phyloP scores from a whole-genome alignment of 805 yeast species.

The Priceomyces carsonii region DNA sequence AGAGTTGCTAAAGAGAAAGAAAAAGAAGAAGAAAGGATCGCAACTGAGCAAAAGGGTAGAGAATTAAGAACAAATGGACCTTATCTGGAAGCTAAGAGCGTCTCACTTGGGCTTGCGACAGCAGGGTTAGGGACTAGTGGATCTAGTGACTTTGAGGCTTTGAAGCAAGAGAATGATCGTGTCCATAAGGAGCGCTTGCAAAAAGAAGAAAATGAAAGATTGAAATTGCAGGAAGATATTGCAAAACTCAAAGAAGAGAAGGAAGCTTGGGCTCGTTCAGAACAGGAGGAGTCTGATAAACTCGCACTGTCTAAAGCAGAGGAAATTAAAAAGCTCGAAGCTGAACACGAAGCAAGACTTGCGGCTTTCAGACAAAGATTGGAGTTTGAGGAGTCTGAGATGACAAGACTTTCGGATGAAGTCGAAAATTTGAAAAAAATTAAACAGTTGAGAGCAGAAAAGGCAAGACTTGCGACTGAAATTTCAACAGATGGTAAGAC shows the following conservation, averaged over 20 bases:
- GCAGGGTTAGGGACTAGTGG: slow-evolving; percentile 11
- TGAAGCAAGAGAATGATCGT: slow-evolving; percentile 26
- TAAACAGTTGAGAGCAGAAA: slow-evolving; percentile 40
- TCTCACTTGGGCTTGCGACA: slow-evolving; percentile 1
- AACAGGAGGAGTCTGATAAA: slow-evolving; percentile 27
- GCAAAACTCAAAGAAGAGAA: slow-evolving; percentile 29
- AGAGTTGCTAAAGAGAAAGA: slow-evolving; percentile 12
- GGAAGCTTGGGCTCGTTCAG: slow-evolving; percentile 20
- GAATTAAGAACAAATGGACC: slow-evolving; percentile 11
- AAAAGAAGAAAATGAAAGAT: slow-evolving; percentile 26
- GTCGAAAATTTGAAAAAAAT: slow-evolving; percentile 40
- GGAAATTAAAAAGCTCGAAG: slow-evolving; percentile 34
- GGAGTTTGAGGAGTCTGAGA: slow-evolving; percentile 40
- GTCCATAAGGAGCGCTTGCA: slow-evolving; percentile 23
- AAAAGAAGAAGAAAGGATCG: slow-evolving; percentile 12
- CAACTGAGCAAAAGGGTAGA: slow-evolving; percentile 15
- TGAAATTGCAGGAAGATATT: slow-evolving; percentile 29
- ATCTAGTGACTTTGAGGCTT: slow-evolving; percentile 3
- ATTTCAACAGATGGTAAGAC: slow-evolving; percentile 20
- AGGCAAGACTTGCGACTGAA: slow-evolving; percentile 28
- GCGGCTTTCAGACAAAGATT: slow-evolving; percentile 28
- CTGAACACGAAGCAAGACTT: slow-evolving; percentile 34
- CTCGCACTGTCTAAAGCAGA: slow-evolving; percentile 30
- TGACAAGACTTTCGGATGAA: slow-evolving; percentile 38
- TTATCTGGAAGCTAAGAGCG: slow-evolving; percentile 11